Base-by-base conservation (phyloP, 139 green algal species). In the Volvox africanus region DNA sequence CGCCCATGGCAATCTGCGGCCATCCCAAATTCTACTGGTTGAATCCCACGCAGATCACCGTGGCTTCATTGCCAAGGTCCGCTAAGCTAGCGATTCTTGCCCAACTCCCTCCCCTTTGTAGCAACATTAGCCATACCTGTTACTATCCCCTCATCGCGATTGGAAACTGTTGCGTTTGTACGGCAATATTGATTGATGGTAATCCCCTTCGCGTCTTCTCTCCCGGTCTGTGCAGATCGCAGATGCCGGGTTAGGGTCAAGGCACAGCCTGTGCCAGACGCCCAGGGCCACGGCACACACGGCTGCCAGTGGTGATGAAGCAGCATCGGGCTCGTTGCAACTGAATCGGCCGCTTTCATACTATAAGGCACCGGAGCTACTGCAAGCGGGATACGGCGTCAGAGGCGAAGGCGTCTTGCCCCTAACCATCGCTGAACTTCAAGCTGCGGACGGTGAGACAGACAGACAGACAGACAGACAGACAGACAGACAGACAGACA, bases 1-100 rank as follows among this genome's bases (percentile, higher is more conserved):
- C 33, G 21, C 9, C 2, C 83, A 88, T 37, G 83, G 67, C 33
- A 67, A 80, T 33, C 21, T 88, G 16, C n/a, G 36, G 35, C 65
- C 83, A n/a, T 37, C 67, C 18, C 73, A 88, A 44, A 36, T 88
- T 22, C 67, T 80, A 33, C 67, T 88, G 67, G 3, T 67, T 1
- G 83, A 65, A 28, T 80, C 67, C 61, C 35, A 26, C 20, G 35
- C 67, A 9, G 83, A 88, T 37, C 35, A 21, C 22, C 83, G 83
- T 18, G 83, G 83, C 67, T 88, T 88, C 83, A n/a, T 68, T 12
- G 83, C 83, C 1, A 88, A 88, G 82, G 82, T 88, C n/a, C 30
- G 81, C 6, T 20, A 32, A 36, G 71, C 21, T 9, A 30, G 65
- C 65, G 24, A 6, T 24, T 24, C 65, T 16, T 24, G 65, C 11